Evolutionary conservation across 2,329 filamentous ascomycete species (phyloP).

Genomic region (Neofusicoccum kwambonambiense): DNA sequence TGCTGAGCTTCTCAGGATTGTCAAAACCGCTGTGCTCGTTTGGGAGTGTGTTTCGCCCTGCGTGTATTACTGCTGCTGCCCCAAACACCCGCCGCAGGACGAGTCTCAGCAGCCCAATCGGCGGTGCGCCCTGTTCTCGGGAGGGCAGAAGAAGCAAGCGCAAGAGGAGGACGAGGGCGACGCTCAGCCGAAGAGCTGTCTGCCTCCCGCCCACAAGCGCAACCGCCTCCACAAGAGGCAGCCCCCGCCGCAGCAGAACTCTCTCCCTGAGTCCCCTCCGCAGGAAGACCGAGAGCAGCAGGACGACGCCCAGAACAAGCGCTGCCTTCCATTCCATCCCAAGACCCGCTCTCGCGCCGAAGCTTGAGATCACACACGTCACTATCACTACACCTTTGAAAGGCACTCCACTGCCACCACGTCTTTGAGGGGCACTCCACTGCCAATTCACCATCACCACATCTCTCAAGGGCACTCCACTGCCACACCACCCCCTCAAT

Average conservation of each 20-base stretch:
- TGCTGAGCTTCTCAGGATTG: constrained; percentile 11
- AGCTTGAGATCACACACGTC: background rate
- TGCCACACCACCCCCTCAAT: background rate
- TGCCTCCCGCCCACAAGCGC: background rate
- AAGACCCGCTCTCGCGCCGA: background rate
- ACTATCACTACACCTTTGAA: background rate
- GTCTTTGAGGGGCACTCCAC: no score
- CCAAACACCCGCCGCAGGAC: background rate
- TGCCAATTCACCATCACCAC: background rate
- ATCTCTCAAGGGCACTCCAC: background rate
- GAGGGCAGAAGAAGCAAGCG: background rate
- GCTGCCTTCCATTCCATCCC: background rate
- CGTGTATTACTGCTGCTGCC: constrained; percentile 10
- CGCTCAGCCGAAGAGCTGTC: background rate
- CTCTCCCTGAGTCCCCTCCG: background rate
- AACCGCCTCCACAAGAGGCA: background rate
- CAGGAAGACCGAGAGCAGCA: background rate
- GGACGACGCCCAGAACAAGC: background rate
- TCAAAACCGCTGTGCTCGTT: constrained; percentile 12
- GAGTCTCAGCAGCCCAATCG: background rate
- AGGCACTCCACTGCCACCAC: background rate
- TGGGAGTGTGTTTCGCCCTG: constrained; percentile 14
- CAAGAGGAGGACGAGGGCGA: background rate
- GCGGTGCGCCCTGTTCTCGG: background rate
- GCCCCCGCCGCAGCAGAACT: background rate